Percentiles rank a stretch among this genome's conserved stretches.
Conservation (phyloP, 2,329 filamentous ascomycete genomes). For the Fusarium sp. region DNA sequence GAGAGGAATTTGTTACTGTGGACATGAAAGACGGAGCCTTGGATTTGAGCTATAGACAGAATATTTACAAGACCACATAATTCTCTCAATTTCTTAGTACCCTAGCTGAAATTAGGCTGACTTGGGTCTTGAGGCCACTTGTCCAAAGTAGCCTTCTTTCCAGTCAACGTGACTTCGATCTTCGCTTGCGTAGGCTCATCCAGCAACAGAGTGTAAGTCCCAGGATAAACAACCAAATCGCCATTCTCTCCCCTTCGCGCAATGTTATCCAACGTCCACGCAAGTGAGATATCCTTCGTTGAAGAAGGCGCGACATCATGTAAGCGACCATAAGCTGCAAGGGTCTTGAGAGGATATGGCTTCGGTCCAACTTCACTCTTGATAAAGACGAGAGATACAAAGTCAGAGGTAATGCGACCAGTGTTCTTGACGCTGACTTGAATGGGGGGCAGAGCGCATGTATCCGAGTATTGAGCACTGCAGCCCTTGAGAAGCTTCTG, state of each 20-base stretch:
- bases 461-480: background rate
- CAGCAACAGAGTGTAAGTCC: background rate
- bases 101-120: background rate
- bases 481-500: background rate
- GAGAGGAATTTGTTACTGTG: background rate
- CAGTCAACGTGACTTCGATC: background rate
- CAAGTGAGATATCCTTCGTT: background rate
- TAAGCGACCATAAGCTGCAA: background rate
- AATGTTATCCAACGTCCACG: conserved; percentile 10
- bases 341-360: background rate
- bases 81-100: fast-evolving
- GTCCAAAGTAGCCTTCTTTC: background rate
- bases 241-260: background rate
- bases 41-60: fast-evolving
- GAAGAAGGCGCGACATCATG: background rate
- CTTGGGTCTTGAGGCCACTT: background rate
- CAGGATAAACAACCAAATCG: background rate
- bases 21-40: background rate
- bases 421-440: conserved; percentile 1
- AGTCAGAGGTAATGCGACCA: background rate
- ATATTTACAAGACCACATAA: background rate
- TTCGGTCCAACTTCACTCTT: background rate
- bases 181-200: background rate
- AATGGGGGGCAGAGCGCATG: background rate
- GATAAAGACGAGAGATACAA: background rate